These are phyloP conservation scores for Linum tenue DNA, from an alignment of 345 rosid species.

Conservation along the genomic window DNA sequence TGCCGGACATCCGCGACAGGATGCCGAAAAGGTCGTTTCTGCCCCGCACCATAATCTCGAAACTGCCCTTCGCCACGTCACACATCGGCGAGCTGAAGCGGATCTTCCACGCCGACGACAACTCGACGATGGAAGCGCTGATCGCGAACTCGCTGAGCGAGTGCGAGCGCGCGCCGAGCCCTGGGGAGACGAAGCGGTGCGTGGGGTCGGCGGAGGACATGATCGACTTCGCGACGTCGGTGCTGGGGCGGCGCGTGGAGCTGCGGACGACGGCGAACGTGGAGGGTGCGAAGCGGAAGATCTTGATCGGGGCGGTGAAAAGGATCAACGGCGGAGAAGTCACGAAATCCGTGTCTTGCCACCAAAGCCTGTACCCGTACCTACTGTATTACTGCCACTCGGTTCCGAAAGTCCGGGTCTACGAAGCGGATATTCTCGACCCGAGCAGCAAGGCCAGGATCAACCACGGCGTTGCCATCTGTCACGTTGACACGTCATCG, in stretches of 20 bases:
- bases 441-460: conserved; percentile 33
- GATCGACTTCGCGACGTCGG: conserved; percentile 72
- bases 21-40: conserved; percentile 89
- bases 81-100: conserved; percentile 21
- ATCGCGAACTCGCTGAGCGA: conserved; percentile 43
- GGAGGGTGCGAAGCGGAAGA: conserved; percentile 39
- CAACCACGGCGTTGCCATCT: conserved; percentile 74
- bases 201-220: conserved; percentile 80
- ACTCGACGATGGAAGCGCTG: conserved; percentile 49
- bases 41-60: conserved; percentile 55
- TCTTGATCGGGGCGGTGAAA: conserved; percentile 47
- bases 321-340: conserved; percentile 58
- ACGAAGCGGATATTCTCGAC: conserved; percentile 61
- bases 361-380: conserved; percentile 76
- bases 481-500: conserved; percentile 70
- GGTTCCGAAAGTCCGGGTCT: conserved; percentile 83
- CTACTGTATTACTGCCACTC: conserved; percentile 80
- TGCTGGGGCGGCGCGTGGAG: conserved; percentile 47
- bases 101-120: conserved; percentile 48
- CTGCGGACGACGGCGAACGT: conserved; percentile 54
- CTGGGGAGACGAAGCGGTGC: conserved; percentile 75
- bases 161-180: conserved; percentile 64
- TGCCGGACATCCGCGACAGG: conserved; percentile 84
- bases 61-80: conserved; percentile 52
- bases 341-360: conserved; percentile 79